Evolutionary conservation across 768 basidiomycete genomes (phyloP), one percentile per base, ranked within the genome.

Genomic region (Termitomyces sp.): DNA sequence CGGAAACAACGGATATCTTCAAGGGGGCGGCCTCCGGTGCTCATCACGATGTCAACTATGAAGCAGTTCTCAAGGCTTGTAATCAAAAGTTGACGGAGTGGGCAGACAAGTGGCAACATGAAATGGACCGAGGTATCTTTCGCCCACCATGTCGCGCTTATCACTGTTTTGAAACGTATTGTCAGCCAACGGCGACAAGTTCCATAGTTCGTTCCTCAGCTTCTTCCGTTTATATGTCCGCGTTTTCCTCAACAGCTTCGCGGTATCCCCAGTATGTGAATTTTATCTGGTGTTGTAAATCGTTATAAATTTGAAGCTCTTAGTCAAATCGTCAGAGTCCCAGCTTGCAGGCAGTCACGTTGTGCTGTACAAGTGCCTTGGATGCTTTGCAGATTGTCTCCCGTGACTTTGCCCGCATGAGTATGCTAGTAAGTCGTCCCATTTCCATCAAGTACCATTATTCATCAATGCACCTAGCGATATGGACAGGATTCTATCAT

Each of bases 401-500:
- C 3, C 77, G 84, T 53, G 88, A 91, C 55, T 89, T 92, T 65
- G 82, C 83, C 30, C 76, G 76, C 19, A 80, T 91, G 71, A 81
- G 82, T 64, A 85, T 92, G 70, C 79, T 93, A 63, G 89, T 88
- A 63, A 52, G 85, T 70, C 30, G 17, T 40, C 7, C 46, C 33
- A 9, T 45, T 28, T 50, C 41, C 46, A 28, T 49, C 21, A 10
- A 33, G 54, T 23, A n/a, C 42, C 17, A 12, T 37, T 41, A 41
- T 37, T 45, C 53, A 47, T 54, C 50, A 41, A 49, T 40, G 8
- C 41, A 60, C 63, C 56, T 44, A 92, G 90, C 85, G 86, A 45
- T 94, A 93, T 63, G 82, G 87, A 8, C 91, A 93, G 73, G 91
- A 93, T 67, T 86, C 88, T 5, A 83, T 91, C 58, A 85, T 87